A percentile compares a stretch with the other conserved stretches of the same genome.
Evolutionary conservation across 2,329 filamentous ascomycete genomes (phyloP).

Genomic region (Bipolaris victoriae): DNA sequence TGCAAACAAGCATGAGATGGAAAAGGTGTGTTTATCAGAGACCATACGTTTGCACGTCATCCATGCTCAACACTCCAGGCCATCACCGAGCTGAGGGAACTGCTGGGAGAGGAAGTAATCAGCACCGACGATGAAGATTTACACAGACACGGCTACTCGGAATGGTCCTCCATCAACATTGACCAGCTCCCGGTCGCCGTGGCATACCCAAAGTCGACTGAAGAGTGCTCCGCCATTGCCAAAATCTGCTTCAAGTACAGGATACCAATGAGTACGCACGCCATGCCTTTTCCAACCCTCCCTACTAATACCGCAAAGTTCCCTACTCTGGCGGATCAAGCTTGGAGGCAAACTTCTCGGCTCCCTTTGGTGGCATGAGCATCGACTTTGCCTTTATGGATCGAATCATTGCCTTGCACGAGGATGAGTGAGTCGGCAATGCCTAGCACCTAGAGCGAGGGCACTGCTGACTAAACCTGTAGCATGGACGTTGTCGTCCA

Average conservation of each 20-base stretch:
- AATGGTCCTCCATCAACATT: constrained; percentile 73
- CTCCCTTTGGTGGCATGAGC: constrained; percentile 83
- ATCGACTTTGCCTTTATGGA: constrained; percentile 93
- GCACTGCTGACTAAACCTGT: constrained; percentile 25
- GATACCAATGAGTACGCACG: constrained; percentile 68
- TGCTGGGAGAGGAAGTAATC: constrained; percentile 64
- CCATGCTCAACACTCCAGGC: constrained; percentile 50
- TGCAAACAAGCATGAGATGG: constrained; percentile 59
- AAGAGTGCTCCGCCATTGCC: constrained; percentile 68
- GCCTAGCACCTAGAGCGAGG: not conserved
- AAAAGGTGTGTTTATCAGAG: constrained; percentile 49
- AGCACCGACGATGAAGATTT: constrained; percentile 69
- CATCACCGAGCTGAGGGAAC: constrained; percentile 59
- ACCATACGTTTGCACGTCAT: not conserved
- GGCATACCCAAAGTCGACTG: constrained; percentile 67
- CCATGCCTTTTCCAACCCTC: not conserved
- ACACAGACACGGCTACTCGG: constrained; percentile 69
- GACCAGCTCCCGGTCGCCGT: constrained; percentile 68
- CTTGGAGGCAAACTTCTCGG: constrained; percentile 88
- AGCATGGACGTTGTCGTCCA: constrained; percentile 90
- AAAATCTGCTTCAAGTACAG: constrained; percentile 77
- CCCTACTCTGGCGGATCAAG: constrained; percentile 86
- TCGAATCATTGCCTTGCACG: constrained; percentile 76
- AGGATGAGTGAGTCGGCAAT: constrained; percentile 64
- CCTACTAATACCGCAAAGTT: constrained; percentile 52